A percentile compares a stretch with the other conserved stretches of the same genome.
phyloP scores from a whole-genome alignment of 371 early-diverging fungal genomes.

The Rhizopus sp. region DNA sequence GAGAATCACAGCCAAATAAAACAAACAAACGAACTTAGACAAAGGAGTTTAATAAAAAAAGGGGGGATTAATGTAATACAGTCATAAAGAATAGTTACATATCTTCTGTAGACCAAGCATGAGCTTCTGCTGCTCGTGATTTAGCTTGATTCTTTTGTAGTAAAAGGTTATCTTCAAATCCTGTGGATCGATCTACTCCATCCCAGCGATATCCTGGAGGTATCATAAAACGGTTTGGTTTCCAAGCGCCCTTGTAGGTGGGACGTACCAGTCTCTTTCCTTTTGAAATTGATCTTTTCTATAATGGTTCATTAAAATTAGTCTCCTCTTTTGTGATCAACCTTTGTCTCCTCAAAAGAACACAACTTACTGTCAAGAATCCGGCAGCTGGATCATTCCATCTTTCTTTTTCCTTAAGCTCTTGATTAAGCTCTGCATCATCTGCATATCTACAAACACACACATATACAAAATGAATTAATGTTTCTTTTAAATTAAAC shows the following conservation, averaged over 20 bases:
- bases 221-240: slow-evolving; percentile 84
- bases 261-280: slow-evolving; percentile 45
- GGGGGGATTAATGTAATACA: neutral
- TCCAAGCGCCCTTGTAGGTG: slow-evolving; percentile 63
- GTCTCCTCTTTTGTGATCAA: neutral
- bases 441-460: slow-evolving; percentile 55
- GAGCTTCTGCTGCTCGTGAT: slow-evolving; percentile 54
- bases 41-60: neutral
- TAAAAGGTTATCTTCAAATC: slow-evolving; percentile 74
- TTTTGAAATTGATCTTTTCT: slow-evolving; percentile 31
- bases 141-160: slow-evolving; percentile 52
- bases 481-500: neutral
- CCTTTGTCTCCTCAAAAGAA: neutral
- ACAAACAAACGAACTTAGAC: too few relatives aligned
- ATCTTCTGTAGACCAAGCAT: slow-evolving; percentile 71
- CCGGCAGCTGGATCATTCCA: slow-evolving; percentile 75
- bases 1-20: neutral
- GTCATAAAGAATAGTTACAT: slow-evolving; percentile 41
- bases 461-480: neutral
- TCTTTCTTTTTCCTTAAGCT: slow-evolving; percentile 55
- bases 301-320: neutral
- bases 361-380: slow-evolving; percentile 56
- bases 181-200: slow-evolving; percentile 89
- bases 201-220: slow-evolving; percentile 92
- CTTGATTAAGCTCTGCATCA: slow-evolving; percentile 65